phyloP scores from a whole-genome alignment of 23 red algal species.

The Agarophyton chilense region DNA sequence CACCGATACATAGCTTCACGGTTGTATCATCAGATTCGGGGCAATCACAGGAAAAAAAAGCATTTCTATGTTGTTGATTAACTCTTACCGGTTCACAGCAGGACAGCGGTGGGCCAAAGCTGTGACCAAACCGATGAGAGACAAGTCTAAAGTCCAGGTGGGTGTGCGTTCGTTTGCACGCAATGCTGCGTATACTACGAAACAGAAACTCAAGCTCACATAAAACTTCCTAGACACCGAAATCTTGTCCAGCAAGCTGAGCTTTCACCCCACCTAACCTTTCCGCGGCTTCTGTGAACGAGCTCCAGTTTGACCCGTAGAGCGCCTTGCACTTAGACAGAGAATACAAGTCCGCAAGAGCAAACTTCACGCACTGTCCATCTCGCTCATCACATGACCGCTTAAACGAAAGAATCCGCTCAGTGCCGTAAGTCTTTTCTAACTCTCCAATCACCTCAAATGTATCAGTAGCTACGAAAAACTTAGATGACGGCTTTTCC shows the following conservation, averaged over 20 bases:
- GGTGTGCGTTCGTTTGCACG: no score
- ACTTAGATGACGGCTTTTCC: constrained; percentile 20
- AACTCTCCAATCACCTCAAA: constrained; percentile 54
- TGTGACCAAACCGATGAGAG: no score
- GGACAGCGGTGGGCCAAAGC: no score
- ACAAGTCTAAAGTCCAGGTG: no score
- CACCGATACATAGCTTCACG: no score
- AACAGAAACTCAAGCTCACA: background rate
- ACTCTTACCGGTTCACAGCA: no score
- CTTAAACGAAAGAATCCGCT: constrained; percentile 20
- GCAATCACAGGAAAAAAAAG: no score
- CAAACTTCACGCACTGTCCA: constrained; percentile 59
- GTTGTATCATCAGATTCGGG: no score
- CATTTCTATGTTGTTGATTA: no score
- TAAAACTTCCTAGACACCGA: constrained; percentile 11
- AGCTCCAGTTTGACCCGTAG: constrained; percentile 74
- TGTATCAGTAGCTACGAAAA: constrained; percentile 75
- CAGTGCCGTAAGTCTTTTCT: constrained; percentile 8
- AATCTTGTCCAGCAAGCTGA: constrained; percentile 52
- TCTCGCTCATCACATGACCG: constrained; percentile 65
- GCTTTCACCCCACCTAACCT: constrained; percentile 56
- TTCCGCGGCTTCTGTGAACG: constrained; percentile 80
- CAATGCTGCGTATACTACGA: no score
- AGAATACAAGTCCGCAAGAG: constrained; percentile 57
- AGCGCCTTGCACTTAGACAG: constrained; percentile 52